These are phyloP conservation scores for Rhodamnia argentea DNA, from an alignment of 345 rosid genomes.

Conservation along the genomic window DNA sequence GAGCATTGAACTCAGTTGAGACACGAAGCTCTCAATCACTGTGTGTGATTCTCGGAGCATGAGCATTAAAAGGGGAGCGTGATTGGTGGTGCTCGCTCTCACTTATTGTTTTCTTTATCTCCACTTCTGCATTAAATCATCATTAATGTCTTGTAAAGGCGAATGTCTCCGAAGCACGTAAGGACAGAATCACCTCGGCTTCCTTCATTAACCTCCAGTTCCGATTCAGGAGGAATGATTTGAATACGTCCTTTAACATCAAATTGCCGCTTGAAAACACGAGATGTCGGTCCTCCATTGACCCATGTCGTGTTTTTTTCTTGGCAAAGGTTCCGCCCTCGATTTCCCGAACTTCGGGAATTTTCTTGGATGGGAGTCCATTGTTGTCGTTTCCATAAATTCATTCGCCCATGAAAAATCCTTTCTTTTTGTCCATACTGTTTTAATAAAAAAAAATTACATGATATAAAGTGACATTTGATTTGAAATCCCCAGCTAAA, in stretches of 20 bases:
- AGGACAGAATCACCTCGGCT: background rate
- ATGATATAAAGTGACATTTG: background rate
- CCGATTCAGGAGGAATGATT: background rate
- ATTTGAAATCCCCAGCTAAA: background rate
- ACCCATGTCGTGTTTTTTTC: background rate
- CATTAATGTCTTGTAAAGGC: background rate
- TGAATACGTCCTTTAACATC: background rate
- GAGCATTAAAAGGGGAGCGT: conserved; percentile 20
- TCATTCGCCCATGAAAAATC: background rate
- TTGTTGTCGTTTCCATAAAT: background rate
- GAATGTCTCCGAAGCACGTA: background rate
- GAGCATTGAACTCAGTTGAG: background rate
- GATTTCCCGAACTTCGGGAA: background rate
- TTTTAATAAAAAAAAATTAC: background rate
- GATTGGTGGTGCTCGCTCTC: conserved; percentile 14
- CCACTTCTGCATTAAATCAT: background rate
- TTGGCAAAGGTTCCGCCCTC: background rate
- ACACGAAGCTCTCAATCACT: background rate
- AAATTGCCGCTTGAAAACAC: background rate
- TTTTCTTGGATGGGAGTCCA: background rate
- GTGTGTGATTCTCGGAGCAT: background rate
- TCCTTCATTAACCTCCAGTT: background rate
- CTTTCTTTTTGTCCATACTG: too few species aligned
- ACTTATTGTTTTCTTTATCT: background rate
- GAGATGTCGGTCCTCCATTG: background rate